Base-by-base conservation (phyloP, 768 basidiomycete genomes). In the Serendipita sp. region DNA sequence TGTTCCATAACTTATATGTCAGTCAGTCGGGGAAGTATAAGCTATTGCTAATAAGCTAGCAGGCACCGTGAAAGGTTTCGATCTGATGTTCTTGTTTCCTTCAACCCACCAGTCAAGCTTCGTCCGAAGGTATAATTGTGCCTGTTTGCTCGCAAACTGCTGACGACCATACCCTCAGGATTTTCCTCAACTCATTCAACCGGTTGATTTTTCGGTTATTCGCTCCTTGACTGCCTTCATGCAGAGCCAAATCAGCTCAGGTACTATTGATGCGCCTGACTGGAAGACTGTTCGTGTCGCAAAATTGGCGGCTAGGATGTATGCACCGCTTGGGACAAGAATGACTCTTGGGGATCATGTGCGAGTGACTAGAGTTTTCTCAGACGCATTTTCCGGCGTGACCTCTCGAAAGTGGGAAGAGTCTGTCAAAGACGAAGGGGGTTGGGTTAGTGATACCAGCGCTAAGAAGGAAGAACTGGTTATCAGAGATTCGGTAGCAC, bases 61-160 rank as follows among this genome's bases (percentile, higher is more conserved):
- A 89, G 87, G 81, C 89, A 90, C 72, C 81, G 88, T 46, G 84
- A 92, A 70, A 85, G 91, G 72, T 94, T 91, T 70, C 83, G 92
- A 32, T 89, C 88, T 8, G 90, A 93, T 69, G 89, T 93, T 16
- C 74, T 94, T 56, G 87, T 94, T 24, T 87, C 86, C 2, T 91
- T 89, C 72, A 85, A 89, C 68, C 77, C 80, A 15, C 86, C 88
- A 0, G 77, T 88, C 71, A 78, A 71, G 45, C 87, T 89, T 69
- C 76, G 77, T 10, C 81, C 86, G 28, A 81, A 85, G 78, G 88
- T 82, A 66, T 7, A 64, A 66, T 65, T n/a, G 11, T n/a, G 4
- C 37, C 44, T 13, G 47, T 34, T 35, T 8, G 3, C 10, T n/a
- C 10, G 8, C 8, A 10, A 24, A 60, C 35, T 11, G 4, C 28